Percentiles rank a stretch among this genome's conserved stretches.
Evolutionary conservation across 345 rosid genomes (phyloP).

Genomic region (Moricandia arvensis): DNA sequence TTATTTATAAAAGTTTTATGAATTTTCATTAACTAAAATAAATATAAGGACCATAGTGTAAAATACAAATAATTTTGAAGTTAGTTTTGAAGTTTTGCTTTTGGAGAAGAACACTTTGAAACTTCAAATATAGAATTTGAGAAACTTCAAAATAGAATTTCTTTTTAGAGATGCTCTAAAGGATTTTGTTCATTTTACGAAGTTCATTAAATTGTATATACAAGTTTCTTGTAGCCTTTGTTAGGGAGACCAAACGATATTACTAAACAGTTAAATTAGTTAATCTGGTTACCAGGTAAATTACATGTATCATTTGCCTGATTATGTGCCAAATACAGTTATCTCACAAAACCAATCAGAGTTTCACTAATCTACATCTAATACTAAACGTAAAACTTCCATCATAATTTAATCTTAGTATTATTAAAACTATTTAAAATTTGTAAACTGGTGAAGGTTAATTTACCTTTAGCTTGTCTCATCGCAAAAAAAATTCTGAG

Average conservation of each 20-base stretch:
- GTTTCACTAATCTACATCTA: background rate
- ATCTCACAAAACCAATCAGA: background rate
- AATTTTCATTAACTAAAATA: too few species aligned
- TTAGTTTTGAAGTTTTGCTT: too few species aligned
- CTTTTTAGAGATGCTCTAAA: background rate
- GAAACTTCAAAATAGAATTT: too few species aligned
- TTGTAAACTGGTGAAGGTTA: background rate
- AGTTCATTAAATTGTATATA: background rate
- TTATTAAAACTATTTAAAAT: too few species aligned
- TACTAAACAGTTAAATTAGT: conserved; percentile 24
- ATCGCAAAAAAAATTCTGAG: background rate
- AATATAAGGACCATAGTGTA: too few species aligned
- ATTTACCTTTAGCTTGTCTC: background rate
- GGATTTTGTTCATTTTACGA: background rate
- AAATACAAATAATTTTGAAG: too few species aligned
- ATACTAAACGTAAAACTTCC: background rate
- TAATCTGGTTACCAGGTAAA: background rate
- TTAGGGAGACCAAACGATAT: conserved; percentile 31
- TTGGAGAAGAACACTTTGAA: too few species aligned
- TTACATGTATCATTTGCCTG: conserved; percentile 15
- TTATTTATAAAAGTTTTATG: too few species aligned
- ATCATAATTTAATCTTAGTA: background rate
- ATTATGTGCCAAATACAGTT: background rate
- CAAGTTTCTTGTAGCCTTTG: conserved; percentile 30
- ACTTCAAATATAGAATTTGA: too few species aligned